Base-by-base conservation (phyloP, 768 basidiomycete species). In the Pleurotus djamor region DNA sequence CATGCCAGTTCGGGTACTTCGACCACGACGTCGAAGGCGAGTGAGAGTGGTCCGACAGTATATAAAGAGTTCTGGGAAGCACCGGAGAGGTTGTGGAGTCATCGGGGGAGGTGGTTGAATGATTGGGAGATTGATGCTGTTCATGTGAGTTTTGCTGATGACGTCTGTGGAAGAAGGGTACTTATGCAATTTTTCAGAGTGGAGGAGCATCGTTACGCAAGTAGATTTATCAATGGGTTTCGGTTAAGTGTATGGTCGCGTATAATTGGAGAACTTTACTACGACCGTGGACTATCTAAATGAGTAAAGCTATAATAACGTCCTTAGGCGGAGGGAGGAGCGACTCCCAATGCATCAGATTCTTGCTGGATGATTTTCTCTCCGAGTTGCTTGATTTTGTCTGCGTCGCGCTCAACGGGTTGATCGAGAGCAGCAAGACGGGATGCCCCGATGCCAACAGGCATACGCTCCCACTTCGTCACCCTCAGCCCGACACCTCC, bases 401-500 rank as follows among this genome's bases (percentile, higher is more conserved):
- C 69, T 35, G 61, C 63, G 33, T 50, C 60, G 45, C 44, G 63
- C 3, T 71, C 70, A 63, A 79, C 63, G 48, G 68, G 66, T 55
- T 64, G 52, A 55, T 57, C 49, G 33, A 71, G 67, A 17, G 60
- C 58, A 44, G 59, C 66, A 56, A 74, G 48, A 47, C 64, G 64
- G 43, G 61, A 62, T 35, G 63, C 64, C 0, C 81, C 82, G 52
- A 73, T 81, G 64, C 63, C 87, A 77, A 72, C 80, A 35, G 69
- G 86, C 78, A 71, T 78, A 75, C 75, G 81, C 66, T 94, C 88
- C 86, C 92, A 94, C 60, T 82, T 82, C 51, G 89, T 85, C 17
- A 88, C 84, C 63, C 90, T 80, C 79, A 98, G 87, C 21, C 94
- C 95, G 0, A 98, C 93, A 34, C 96, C 96, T 0, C 86, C 86